A percentile compares a stretch with the other conserved stretches of the same genome.
These are phyloP conservation scores for Trametes cinnabarina DNA, from an alignment of 768 basidiomycete genomes.

Conservation along the genomic window DNA sequence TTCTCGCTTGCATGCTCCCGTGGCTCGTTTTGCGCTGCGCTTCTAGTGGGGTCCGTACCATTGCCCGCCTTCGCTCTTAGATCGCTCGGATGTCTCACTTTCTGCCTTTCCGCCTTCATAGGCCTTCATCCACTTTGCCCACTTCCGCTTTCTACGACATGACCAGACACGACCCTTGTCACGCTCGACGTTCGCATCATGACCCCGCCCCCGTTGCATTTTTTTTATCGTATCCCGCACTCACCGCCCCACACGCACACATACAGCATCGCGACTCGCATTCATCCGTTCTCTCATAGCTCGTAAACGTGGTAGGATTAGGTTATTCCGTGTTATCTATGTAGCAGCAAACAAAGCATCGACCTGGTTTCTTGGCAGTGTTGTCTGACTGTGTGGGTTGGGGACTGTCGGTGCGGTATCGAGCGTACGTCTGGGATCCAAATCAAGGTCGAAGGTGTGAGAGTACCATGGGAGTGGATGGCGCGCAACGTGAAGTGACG, in stretches of 20 bases:
- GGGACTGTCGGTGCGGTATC: too few species aligned
- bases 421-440: too few species aligned
- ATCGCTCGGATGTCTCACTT: neutral
- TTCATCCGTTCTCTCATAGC: neutral
- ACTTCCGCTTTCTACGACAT: conserved; percentile 12
- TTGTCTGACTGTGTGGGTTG: too few species aligned
- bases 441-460: too few species aligned
- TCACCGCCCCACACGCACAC: too few species aligned
- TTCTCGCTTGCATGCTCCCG: too few species aligned
- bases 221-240: neutral
- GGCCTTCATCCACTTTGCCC: too few species aligned
- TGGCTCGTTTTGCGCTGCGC: neutral
- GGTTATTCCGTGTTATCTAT: conserved; percentile 20
- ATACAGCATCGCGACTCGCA: conserved; percentile 8
- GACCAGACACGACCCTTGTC: conserved; percentile 14
- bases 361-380: neutral
- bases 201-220: neutral
- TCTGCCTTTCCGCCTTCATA: neutral
- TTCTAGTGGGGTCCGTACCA: neutral
- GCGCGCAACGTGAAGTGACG: too few species aligned
- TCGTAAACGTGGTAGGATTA: conserved; percentile 10
- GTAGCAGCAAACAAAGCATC: conserved; percentile 13
- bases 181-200: neutral
- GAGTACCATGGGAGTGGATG: too few species aligned
- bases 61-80: neutral